These are phyloP conservation scores for Cryptosporidium ubiquitum DNA, from an alignment of 169 alveolate genomes.

Conservation along the genomic window DNA sequence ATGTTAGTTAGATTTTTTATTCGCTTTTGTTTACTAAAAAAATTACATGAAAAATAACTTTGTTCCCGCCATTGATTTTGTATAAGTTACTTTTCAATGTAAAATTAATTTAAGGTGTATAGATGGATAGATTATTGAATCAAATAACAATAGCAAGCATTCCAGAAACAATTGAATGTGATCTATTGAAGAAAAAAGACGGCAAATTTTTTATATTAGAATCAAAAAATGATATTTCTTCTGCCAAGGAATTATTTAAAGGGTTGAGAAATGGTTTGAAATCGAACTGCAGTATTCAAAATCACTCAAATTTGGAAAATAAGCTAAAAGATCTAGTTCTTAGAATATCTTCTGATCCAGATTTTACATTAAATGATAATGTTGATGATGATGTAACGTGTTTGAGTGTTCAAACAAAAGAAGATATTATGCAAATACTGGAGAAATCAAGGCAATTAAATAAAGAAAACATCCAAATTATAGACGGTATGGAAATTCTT, in stretches of 20 bases:
- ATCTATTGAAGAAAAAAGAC: constrained; percentile 8
- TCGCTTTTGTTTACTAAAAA: not conserved
- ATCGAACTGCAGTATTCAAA: constrained; percentile 6
- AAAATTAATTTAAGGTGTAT: not conserved
- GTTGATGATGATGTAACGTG: not conserved
- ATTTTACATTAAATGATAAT: constrained; percentile 5
- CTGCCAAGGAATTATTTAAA: constrained; percentile 10
- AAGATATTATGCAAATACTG: constrained; percentile 30
- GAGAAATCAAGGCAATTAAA: constrained; percentile 36
- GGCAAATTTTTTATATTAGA: constrained; percentile 29
- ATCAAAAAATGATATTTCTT: constrained; percentile 44
- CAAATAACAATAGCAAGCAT: constrained; percentile 39
- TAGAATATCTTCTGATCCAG: not conserved
- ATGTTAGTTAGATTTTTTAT: not conserved
- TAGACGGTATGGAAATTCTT: constrained; percentile 15
- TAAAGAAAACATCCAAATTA: constrained; percentile 27
- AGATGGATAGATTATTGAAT: constrained; percentile 20
- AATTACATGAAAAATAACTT: not conserved
- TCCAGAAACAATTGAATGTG: constrained; percentile 18
- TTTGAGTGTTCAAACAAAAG: not conserved
- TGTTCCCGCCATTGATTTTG: not conserved
- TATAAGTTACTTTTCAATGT: not conserved
- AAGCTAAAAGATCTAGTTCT: constrained; percentile 9
- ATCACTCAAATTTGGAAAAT: constrained; percentile 6
- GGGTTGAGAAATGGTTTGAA: constrained; percentile 12